Conservation (phyloP, 2,329 filamentous ascomycete genomes). For the Aspergillus brunneoviolaceus region DNA sequence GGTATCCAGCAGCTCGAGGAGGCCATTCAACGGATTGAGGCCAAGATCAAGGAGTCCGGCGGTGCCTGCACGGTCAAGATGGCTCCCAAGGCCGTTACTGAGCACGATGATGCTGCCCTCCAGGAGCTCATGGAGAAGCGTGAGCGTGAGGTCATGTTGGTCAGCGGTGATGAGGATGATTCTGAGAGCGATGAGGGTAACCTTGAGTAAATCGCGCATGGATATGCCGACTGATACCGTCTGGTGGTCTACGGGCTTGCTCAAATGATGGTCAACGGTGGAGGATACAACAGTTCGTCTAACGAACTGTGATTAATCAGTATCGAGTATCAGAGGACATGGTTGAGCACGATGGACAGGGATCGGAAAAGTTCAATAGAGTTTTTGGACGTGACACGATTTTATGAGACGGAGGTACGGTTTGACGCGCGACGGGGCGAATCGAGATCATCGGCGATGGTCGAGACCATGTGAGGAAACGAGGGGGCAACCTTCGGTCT, state of each 20-base stretch:
- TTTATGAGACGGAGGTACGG: constrained; percentile 27
- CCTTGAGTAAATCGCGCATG: constrained; percentile 45
- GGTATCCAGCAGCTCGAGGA: constrained; percentile 84
- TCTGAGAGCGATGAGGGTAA: constrained; percentile 93
- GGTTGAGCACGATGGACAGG: constrained; percentile 9
- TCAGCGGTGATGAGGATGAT: constrained; percentile 94
- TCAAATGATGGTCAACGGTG: background rate
- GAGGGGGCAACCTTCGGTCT: constrained; percentile 6
- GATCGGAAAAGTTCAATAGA: constrained; percentile 26
- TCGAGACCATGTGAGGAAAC: constrained; percentile 3
- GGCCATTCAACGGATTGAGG: constrained; percentile 83
- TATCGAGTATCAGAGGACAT: constrained; percentile 2
- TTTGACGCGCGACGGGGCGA: constrained; percentile 23
- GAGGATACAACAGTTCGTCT: background rate
- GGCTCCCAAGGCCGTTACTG: constrained; percentile 98
- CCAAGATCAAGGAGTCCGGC: constrained; percentile 73
- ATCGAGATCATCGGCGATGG: constrained; percentile 18
- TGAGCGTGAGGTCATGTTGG: constrained; percentile 95
- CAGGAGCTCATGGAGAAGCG: constrained; percentile 99
- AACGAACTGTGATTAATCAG: constrained; percentile 5
- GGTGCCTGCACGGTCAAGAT: constrained; percentile 90
- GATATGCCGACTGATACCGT: constrained; percentile 1
- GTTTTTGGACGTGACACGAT: constrained; percentile 27
- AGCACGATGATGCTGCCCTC: constrained; percentile 95
- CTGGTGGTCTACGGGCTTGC: background rate